Evolutionary conservation across 805 yeast genomes (phyloP).

Genomic region (Candida qinlingensis): DNA sequence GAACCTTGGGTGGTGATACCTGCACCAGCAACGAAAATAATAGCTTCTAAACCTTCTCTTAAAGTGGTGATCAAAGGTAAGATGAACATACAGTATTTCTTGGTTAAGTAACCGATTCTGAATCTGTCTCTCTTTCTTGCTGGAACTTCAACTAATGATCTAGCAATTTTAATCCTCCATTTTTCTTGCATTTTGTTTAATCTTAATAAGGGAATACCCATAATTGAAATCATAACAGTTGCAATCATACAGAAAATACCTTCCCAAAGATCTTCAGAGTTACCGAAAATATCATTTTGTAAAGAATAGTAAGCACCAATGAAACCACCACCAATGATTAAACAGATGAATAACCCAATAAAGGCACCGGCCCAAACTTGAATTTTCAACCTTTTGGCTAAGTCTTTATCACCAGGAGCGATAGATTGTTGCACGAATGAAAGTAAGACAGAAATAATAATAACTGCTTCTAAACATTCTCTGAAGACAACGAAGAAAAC

Average conservation of each 20-base stretch:
- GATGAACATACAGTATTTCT: slow-evolving; percentile 82
- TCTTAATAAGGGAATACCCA: slow-evolving; percentile 97
- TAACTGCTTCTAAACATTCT: slow-evolving; percentile 89
- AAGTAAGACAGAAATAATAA: slow-evolving; percentile 83
- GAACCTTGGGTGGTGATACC: slow-evolving; percentile 55
- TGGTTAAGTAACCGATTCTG: slow-evolving; percentile 48
- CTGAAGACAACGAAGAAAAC: slow-evolving; percentile 89
- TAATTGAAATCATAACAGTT: slow-evolving; percentile 76
- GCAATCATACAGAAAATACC: slow-evolving; percentile 92
- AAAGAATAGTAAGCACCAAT: slow-evolving; percentile 88
- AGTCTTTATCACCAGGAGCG: slow-evolving; percentile 43
- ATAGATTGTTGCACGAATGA: slow-evolving; percentile 90
- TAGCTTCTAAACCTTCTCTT: slow-evolving; percentile 97
- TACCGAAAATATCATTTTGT: slow-evolving; percentile 78
- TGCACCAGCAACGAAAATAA: slow-evolving; percentile 94
- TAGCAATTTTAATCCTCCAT: slow-evolving; percentile 94
- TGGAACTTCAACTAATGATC: slow-evolving; percentile 64
- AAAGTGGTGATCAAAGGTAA: slow-evolving; percentile 87
- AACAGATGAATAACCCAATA: slow-evolving; percentile 71
- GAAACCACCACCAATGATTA: slow-evolving; percentile 85
- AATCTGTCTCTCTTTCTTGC: slow-evolving; percentile 44
- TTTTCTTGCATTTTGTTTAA: slow-evolving; percentile 94
- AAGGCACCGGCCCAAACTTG: slow-evolving; percentile 88
- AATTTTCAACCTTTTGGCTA: slow-evolving; percentile 56
- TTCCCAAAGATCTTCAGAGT: slow-evolving; percentile 94